Evolutionary conservation across 306 rosid genomes (phyloP), one percentile per base, ranked within the genome.

Genomic region (Styphnolobium japonicum): DNA sequence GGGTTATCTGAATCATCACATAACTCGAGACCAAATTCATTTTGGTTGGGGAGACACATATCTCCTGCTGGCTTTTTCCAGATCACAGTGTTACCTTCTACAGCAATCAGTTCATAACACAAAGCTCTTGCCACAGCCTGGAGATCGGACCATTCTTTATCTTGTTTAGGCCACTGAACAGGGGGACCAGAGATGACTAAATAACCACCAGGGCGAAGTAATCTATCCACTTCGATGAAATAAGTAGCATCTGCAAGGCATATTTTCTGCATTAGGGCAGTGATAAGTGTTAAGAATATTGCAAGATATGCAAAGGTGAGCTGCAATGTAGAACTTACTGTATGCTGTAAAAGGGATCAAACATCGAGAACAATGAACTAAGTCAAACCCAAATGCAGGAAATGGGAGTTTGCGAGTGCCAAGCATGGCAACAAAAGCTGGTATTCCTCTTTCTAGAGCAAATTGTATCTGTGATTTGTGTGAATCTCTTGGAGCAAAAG

Each of bases 401-500:
- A 93, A 91, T 25, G 99, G 99, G 61, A 96, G 98, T 77, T 97
- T 89, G 25, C 86, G 97, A 78, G 99, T 96, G 68, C 99, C 99
- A 78, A 96, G 98, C 99, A 96, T 96, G 76, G 96, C 97, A 80
- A 89, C 94, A 82, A 96, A 89, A 79, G 99, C 99, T 19, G 99
- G 97, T 87, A 96, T 52, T 71, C 99, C 99, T 91, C 99, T 89
- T 87, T 96, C 99, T 5, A 93, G 81, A 6, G 98, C 99, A 88
- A 96, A 96, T 66, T 96, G 98, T 79, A 96, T 96, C 83, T 96
- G 99, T 62, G 99, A 73, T 82, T 96, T 93, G 80, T 96, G 99
- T 0, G 99, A 96, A 85, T 96, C 99, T 85, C 99, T 93, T 71
- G 99, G 99, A 80, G 99, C 99, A 88, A 96, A 93, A 36, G 97